phyloP scores from a whole-genome alignment of 2,329 filamentous ascomycete genomes.

The Pseudogymnoascus sp. region DNA sequence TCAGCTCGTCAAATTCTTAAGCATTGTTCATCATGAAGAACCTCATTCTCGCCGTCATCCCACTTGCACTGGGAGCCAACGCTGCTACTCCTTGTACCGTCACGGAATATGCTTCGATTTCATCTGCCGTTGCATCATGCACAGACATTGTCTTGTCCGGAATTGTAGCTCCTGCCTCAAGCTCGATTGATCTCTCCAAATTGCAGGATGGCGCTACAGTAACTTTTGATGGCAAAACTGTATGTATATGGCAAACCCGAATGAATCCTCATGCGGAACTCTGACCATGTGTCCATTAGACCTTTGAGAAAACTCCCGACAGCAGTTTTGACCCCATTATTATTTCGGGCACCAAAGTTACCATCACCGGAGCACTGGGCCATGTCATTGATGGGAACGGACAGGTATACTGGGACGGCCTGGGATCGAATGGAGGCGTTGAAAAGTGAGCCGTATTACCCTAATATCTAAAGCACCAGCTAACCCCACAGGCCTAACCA shows the following conservation, averaged over 20 bases:
- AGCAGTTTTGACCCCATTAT: constrained; percentile 28
- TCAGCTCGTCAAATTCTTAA: not conserved
- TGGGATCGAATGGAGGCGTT: constrained; percentile 49
- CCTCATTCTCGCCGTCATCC: not conserved
- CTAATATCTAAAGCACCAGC: not conserved
- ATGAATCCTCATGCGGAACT: constrained; percentile 50
- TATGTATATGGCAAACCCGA: constrained; percentile 53
- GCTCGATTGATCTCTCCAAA: constrained; percentile 50
- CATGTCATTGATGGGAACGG: constrained; percentile 50
- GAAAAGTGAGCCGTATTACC: not conserved
- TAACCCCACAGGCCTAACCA: constrained; percentile 49
- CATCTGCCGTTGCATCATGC: constrained; percentile 43
- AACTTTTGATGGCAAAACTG: constrained; percentile 58
- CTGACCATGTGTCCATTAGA: constrained; percentile 37
- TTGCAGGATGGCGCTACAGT: constrained; percentile 45
- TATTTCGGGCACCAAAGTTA: constrained; percentile 49
- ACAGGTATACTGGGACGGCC: constrained; percentile 51
- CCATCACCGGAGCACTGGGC: constrained; percentile 44
- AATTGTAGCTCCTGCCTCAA: constrained; percentile 49
- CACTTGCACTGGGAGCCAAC: not conserved
- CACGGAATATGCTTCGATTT: constrained; percentile 41
- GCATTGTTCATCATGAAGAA: not conserved
- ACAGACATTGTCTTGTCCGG: constrained; percentile 45
- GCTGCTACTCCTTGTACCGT: constrained; percentile 44
- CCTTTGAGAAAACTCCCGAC: constrained; percentile 25